phyloP scores from a whole-genome alignment of 2,329 filamentous ascomycete genomes.

The Neurospora sp. region DNA sequence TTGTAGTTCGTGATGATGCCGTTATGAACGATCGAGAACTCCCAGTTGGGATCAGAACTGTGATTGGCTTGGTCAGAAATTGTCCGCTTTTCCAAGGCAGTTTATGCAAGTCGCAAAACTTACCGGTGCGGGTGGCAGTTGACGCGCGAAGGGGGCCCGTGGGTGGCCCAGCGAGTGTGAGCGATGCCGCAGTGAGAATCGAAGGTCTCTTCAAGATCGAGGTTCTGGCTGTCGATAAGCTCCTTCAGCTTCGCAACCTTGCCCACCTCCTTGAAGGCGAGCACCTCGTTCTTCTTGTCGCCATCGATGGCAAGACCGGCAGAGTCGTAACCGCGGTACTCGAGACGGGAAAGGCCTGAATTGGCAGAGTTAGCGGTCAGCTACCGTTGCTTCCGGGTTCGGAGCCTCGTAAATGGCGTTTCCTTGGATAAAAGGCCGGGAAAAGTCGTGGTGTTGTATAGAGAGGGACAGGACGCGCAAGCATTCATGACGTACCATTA shows the following conservation, averaged over 20 bases:
- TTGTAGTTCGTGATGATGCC: conserved; percentile 99
- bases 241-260: conserved; percentile 96
- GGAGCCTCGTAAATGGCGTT: conserved; percentile 16
- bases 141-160: conserved; percentile 81
- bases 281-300: conserved; percentile 97
- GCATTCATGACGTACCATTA: conserved; percentile 58
- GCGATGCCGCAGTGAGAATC: conserved; percentile 98
- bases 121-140: conserved; percentile 99
- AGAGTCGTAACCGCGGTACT: conserved; percentile 98
- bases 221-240: conserved; percentile 73
- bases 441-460: not conserved
- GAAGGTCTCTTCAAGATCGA: conserved; percentile 86
- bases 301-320: conserved; percentile 92
- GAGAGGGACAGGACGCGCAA: not conserved
- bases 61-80: conserved; percentile 11
- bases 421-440: conserved; percentile 5
- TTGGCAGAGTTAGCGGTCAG: conserved; percentile 12
- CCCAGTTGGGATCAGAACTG: conserved; percentile 88
- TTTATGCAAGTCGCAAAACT: conserved; percentile 21
- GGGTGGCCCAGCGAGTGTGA: conserved; percentile 98
- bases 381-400: conserved; percentile 1
- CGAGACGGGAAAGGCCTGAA: conserved; percentile 81
- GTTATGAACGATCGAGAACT: conserved; percentile 97
- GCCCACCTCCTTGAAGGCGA: conserved; percentile 97
- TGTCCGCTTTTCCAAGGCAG: not conserved